Evolutionary conservation across 495 filamentous ascomycete species (phyloP).

Genomic region (Podospora australis): DNA sequence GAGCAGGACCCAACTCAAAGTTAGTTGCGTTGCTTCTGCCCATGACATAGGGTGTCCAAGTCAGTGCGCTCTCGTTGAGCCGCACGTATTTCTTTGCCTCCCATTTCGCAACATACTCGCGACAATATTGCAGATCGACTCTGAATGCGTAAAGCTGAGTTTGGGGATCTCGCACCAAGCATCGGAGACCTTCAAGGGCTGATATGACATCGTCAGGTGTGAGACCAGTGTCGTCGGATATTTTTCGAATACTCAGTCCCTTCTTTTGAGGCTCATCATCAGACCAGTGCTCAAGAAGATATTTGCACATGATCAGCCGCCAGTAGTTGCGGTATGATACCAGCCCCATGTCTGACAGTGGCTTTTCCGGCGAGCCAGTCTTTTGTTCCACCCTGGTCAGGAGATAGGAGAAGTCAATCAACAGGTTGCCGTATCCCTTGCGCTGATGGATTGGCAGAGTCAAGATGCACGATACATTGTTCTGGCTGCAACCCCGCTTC

Average conservation of each 20-base stretch:
- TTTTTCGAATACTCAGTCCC: slow-evolving; percentile 63
- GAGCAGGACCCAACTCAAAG: slow-evolving; percentile 72
- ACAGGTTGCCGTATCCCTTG: slow-evolving; percentile 90
- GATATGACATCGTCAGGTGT: slow-evolving; percentile 95
- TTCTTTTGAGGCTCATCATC: slow-evolving; percentile 50
- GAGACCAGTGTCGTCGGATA: slow-evolving; percentile 89
- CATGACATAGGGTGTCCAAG: slow-evolving; percentile 99
- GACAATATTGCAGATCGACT: slow-evolving; percentile 73
- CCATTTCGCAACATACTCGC: slow-evolving; percentile 78
- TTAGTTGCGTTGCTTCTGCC: slow-evolving; percentile 75
- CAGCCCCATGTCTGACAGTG: slow-evolving; percentile 93
- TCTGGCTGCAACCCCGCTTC: slow-evolving; percentile 88
- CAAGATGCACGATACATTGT: slow-evolving; percentile 96
- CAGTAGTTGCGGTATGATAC: slow-evolving; percentile 97
- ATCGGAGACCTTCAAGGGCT: slow-evolving; percentile 80
- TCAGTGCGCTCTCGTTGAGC: slow-evolving; percentile 71
- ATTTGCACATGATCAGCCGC: slow-evolving; percentile 74
- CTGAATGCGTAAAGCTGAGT: slow-evolving; percentile 85
- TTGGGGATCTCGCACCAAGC: slow-evolving; percentile 80
- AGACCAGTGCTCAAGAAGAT: slow-evolving; percentile 51
- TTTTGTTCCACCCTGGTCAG: slow-evolving; percentile 89
- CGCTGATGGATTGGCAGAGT: slow-evolving; percentile 94
- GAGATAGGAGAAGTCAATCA: slow-evolving; percentile 98
- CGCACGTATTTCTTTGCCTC: slow-evolving; percentile 80
- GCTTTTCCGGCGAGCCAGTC: slow-evolving; percentile 94